Conservation (phyloP, 805 yeast species). For the Hanseniaspora nectarophila region DNA sequence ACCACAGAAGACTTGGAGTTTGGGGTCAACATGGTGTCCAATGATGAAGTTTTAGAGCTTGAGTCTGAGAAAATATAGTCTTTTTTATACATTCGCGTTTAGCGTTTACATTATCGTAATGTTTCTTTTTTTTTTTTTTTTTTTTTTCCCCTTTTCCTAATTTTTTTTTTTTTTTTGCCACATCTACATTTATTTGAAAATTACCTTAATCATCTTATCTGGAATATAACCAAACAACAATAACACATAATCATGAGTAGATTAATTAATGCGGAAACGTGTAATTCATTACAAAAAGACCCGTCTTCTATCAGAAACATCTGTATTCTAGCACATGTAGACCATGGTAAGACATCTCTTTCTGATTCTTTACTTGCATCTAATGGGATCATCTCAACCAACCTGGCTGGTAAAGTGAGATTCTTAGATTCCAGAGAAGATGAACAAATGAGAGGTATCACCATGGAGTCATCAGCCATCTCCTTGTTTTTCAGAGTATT, state of each 20-base stretch:
- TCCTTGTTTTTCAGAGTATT: slow-evolving; percentile 77
- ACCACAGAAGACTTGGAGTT: slow-evolving; percentile 92
- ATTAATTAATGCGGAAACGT: slow-evolving; percentile 47
- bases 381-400: slow-evolving; percentile 88
- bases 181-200: too few relatives aligned
- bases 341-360: slow-evolving; percentile 93
- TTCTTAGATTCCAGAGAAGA: slow-evolving; percentile 89
- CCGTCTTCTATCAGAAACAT: slow-evolving; percentile 70
- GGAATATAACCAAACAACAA: too few relatives aligned
- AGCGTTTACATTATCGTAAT: background rate
- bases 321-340: slow-evolving; percentile 95
- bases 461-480: slow-evolving; percentile 96
- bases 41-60: background rate
- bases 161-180: background rate
- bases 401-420: slow-evolving; percentile 90
- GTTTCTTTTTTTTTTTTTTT: background rate
- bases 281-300: slow-evolving; percentile 55
- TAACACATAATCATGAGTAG: slow-evolving; percentile 7
- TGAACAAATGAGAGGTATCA: slow-evolving; percentile 99
- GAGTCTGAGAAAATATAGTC: background rate
- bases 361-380: slow-evolving; percentile 88
- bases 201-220: too few relatives aligned
- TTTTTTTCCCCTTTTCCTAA: background rate
- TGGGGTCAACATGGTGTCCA: slow-evolving; percentile 44
- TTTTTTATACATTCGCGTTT: too few relatives aligned